A percentile compares a stretch with the other conserved stretches of the same genome.
These are phyloP conservation scores for Flaveria brownii DNA, from an alignment of 129 eudicot genomes.

Conservation along the genomic window DNA sequence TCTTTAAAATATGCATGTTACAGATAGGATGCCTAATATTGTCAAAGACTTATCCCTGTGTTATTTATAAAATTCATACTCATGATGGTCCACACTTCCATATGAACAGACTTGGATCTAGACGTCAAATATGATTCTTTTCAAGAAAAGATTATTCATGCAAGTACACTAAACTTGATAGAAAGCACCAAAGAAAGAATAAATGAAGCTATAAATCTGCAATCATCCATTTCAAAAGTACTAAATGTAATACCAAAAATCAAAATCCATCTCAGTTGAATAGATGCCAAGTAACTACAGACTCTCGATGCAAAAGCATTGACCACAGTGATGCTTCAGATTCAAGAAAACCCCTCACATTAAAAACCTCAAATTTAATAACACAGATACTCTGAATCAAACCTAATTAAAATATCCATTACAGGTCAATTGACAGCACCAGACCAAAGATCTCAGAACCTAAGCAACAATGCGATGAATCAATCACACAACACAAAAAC, in stretches of 20 bases:
- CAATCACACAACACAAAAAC: constrained; percentile 11
- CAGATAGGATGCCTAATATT: not conserved
- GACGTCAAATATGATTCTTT: constrained; percentile 11
- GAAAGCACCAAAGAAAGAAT: constrained; percentile 5
- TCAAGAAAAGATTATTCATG: not conserved
- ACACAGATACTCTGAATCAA: constrained; percentile 1
- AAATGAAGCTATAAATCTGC: not conserved
- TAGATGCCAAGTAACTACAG: constrained; percentile 19
- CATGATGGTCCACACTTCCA: constrained; percentile 11
- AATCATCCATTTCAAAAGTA: constrained; percentile 11
- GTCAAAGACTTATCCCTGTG: not conserved
- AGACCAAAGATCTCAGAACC: constrained; percentile 18
- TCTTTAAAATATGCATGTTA: not conserved
- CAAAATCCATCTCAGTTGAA: not conserved
- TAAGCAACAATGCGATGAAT: constrained; percentile 4
- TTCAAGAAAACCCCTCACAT: constrained; percentile 21
- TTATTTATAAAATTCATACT: not conserved
- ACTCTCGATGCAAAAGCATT: not conserved
- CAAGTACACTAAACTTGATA: constrained; percentile 17
- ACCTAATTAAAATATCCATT: constrained; percentile 10
- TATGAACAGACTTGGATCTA: constrained; percentile 18
- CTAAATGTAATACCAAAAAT: not conserved
- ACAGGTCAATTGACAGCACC: constrained; percentile 27
- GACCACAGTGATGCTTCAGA: constrained; percentile 11
- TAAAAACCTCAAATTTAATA: not conserved